Evolutionary conservation across 2,329 filamentous ascomycete species (phyloP).

Genomic region (Phoma sp.): DNA sequence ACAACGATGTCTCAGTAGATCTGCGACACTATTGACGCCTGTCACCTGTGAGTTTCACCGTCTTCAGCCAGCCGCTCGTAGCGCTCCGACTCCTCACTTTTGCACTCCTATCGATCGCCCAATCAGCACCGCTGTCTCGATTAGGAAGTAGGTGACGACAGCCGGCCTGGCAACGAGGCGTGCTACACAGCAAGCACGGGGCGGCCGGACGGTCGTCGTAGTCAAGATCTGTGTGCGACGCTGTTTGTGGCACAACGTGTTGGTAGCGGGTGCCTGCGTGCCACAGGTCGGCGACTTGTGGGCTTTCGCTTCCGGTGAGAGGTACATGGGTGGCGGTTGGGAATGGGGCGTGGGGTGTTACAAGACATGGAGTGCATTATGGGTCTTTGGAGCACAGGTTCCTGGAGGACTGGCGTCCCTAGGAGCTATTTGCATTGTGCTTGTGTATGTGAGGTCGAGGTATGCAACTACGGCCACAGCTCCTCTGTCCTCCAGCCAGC

Average conservation of each 20-base stretch:
- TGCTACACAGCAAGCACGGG: conserved; percentile 9
- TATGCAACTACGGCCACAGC: conserved; percentile 45
- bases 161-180: not conserved
- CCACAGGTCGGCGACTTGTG: conserved; percentile 15
- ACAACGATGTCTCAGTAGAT: not conserved
- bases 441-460: too few species aligned
- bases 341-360: not conserved
- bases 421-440: too few species aligned
- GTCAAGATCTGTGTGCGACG: conserved; percentile 23
- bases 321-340: not conserved
- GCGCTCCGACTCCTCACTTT: not conserved
- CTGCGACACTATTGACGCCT: not conserved
- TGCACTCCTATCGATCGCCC: not conserved
- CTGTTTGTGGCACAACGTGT: conserved; percentile 11
- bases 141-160: conserved; percentile 4
- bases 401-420: too few species aligned
- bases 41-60: not conserved
- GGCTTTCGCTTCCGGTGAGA: not conserved
- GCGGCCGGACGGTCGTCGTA: conserved; percentile 3
- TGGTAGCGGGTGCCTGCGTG: conserved; percentile 2
- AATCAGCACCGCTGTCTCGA: not conserved
- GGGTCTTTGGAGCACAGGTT: not conserved
- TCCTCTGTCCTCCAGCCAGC: conserved; percentile 64
- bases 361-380: not conserved
- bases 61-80: not conserved